A percentile compares a stretch with the other conserved stretches of the same genome.
These are phyloP conservation scores for Taiozyma sp. DNA, from an alignment of 1,139 yeast species.

Conservation along the genomic window DNA sequence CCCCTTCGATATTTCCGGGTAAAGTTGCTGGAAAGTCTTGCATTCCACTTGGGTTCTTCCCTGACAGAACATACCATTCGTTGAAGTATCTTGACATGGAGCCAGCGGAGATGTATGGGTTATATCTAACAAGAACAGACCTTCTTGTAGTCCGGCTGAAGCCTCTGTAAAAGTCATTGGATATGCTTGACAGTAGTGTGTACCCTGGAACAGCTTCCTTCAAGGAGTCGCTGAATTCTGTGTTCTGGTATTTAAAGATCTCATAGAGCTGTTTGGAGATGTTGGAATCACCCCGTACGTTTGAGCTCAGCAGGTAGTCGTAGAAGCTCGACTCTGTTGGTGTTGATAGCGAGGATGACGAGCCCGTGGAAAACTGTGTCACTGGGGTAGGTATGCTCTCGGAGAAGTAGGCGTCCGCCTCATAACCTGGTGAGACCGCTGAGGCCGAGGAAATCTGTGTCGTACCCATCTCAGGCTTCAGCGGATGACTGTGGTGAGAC, in stretches of 20 bases:
- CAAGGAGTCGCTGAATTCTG: conserved; percentile 6
- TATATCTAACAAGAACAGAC: conserved; percentile 15
- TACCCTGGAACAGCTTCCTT: conserved; percentile 15
- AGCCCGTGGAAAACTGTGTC: conserved; percentile 11
- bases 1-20: conserved; percentile 12
- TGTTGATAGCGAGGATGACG: conserved; percentile 4
- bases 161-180: conserved; percentile 18
- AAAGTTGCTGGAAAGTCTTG: conserved; percentile 8
- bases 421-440: background rate
- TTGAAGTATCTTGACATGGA: conserved; percentile 16
- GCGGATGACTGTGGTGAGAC: background rate
- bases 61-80: conserved; percentile 20
- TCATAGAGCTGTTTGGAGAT: conserved; percentile 12
- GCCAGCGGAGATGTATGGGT: conserved; percentile 16
- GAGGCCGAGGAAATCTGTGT: background rate
- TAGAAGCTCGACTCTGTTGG: conserved; percentile 10
- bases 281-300: background rate
- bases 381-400: conserved; percentile 13
- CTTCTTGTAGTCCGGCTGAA: conserved; percentile 12
- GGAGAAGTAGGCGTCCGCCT: conserved; percentile 8
- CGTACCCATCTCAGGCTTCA: background rate
- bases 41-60: conserved; percentile 1
- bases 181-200: conserved; percentile 14
- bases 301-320: conserved; percentile 12
- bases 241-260: conserved; percentile 6